Base-by-base conservation (phyloP, 352 stramenopile genomes). In the Globisporangium paroecandrum region DNA sequence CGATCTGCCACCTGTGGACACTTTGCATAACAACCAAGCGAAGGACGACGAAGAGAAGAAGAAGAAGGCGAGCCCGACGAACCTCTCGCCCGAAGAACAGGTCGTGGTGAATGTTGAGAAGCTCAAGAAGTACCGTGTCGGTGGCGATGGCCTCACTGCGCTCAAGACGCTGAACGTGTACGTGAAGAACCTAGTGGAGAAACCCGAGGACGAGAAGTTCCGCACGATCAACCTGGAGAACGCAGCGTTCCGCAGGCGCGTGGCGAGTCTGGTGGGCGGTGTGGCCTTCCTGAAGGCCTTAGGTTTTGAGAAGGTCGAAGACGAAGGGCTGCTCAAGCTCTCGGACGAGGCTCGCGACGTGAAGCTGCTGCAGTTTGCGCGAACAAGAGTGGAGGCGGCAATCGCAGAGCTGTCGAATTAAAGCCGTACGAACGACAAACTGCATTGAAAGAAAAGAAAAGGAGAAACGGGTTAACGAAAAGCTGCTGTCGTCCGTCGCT, bases 191-290 rank as follows among this genome's bases (percentile, higher is more conserved):
- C 66, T 97, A 54, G 34, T 97, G 18, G 84, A 95, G 47, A 96
- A 96, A 59, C 88, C 89, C 0, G 80, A 92, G 1, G 89, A 96
- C 55, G 87, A 96, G 5, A 98, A 97, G 66, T 98, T 97, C 74
- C 87, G 88, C 12, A 87, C 80, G 22, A 97, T 98, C 70, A 97
- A 97, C 72, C 59, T 96, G 32, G 89, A 97, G 49, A 97, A 97
- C 60, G 70, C 86, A 6, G 92, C 91, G 27, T 97, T 97, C 72
- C 92, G 93, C 62, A 93, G 94, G 70, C 89, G 92, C 18, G 90
- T 98, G 51, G 85, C 81, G 32, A 87, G 81, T 55, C 77, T 97
- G 8, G 74, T 95, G 24, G 91, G 92, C 24, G 91, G 92, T 56
- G 74, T 95, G 27, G 80, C 84, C 18, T 86, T 98, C 46, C 77